Evolutionary conservation across 2,329 filamentous ascomycete species (phyloP).

Genomic region (Phaeoacremonium minimum): DNA sequence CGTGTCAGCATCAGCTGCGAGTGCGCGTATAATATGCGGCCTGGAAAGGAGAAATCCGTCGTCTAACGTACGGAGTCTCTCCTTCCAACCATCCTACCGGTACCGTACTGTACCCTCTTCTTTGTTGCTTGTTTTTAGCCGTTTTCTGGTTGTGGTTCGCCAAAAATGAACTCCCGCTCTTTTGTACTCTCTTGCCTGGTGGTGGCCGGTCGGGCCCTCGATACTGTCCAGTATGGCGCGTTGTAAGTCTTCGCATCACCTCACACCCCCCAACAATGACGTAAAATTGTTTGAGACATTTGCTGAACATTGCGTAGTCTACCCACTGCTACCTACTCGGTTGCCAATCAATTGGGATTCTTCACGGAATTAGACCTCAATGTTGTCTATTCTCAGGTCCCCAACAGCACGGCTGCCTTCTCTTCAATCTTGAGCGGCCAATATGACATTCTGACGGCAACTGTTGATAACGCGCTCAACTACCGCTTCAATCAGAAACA

Average conservation of each 20-base stretch:
- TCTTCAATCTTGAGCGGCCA: conserved; percentile 14
- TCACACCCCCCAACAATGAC: background rate
- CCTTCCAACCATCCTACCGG: conserved; percentile 3
- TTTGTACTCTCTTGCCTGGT: background rate
- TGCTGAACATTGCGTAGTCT: conserved; percentile 4
- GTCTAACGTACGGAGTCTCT: background rate
- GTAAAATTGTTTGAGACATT: no score
- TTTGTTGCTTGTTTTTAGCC: background rate
- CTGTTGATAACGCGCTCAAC: conserved; percentile 22
- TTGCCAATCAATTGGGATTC: conserved; percentile 21
- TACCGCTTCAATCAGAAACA: conserved; percentile 20
- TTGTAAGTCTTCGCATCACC: conserved; percentile 7
- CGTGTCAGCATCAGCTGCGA: no score
- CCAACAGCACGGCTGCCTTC: conserved; percentile 20
- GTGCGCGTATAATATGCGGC: no score
- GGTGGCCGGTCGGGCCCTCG: conserved; percentile 1
- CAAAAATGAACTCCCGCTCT: background rate
- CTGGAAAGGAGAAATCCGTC: no score
- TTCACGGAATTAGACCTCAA: conserved; percentile 19
- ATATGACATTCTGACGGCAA: conserved; percentile 22
- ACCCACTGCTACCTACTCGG: conserved; percentile 20
- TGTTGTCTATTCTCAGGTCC: conserved; percentile 20
- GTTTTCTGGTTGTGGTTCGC: no score
- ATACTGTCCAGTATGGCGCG: conserved; percentile 11
- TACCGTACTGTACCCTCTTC: background rate